Evolutionary conservation across 1,284 basidiomycete species (phyloP), one percentile per base, ranked within the genome.

Genomic region (Xerocomus minutiporus): DNA sequence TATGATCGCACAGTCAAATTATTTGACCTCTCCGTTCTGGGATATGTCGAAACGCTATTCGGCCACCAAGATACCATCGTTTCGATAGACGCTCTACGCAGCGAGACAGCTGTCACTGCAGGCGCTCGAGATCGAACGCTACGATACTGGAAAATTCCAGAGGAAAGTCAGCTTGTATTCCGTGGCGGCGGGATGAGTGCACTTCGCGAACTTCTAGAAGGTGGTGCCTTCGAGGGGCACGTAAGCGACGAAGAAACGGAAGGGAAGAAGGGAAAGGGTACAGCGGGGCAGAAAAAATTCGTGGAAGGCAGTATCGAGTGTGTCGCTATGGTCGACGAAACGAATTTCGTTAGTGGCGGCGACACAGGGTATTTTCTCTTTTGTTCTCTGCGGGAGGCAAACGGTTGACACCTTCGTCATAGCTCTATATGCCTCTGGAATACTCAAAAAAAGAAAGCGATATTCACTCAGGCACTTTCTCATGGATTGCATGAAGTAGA

Each of bases 121-220:
- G 96, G 97, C 9, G 90, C 86, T 1, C 76, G 94, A 26, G 96
- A 99, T 74, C 88, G 93, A 61, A 97, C 94, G 0, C 83, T 88
- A 58, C 80, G 96, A 25, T 97, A 85, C 73, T 99, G 96, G 96
- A 98, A 98, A 74, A 88, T 99, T 49, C 84, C 88, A 39, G 96
- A 99, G 56, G 95, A 98, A 73, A 91, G 84, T 23, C 97, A 99
- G 69, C 77, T 99, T 28, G 94, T 99, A 3, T 97, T 99, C 63
- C 81, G 97, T 40, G 95, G 93, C 26, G 97, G 96, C 11, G 91
- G 88, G 3, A 80, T 81, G 59, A 93, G 86, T 70, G 80, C 82
- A 36, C 75, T 91, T 57, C 75, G 90, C 47, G 89, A 93, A 59
- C 80, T 93, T 9, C 61, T 95, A 6, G 93, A 95, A 57, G 91